Evolutionary conservation across 805 yeast species (phyloP).

Genomic region (Candida berthetii): DNA sequence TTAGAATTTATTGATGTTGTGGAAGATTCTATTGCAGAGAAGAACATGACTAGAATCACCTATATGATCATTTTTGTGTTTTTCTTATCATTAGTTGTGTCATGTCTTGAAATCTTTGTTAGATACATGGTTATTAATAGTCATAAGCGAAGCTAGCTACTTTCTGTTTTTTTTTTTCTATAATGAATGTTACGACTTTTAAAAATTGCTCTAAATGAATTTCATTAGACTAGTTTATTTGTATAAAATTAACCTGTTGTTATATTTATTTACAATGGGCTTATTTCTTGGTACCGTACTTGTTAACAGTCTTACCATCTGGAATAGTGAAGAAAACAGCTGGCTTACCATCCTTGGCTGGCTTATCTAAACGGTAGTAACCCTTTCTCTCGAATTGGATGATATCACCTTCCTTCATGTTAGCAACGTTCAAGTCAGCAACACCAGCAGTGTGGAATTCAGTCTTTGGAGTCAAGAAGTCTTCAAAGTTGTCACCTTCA

Average conservation of each 20-base stretch:
- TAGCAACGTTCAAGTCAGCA: conserved; percentile 75
- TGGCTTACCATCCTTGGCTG: conserved; percentile 49
- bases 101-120: conserved; percentile 61
- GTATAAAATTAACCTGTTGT: too few relatives aligned
- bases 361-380: conserved; percentile 75
- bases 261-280: too few relatives aligned
- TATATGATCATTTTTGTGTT: conserved; percentile 84
- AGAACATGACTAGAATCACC: conserved; percentile 86
- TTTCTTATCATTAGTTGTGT: conserved; percentile 69
- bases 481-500: conserved; percentile 90
- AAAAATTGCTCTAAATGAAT: too few relatives aligned
- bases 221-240: too few relatives aligned
- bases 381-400: conserved; percentile 98
- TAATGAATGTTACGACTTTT: too few relatives aligned
- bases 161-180: too few relatives aligned
- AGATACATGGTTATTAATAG: conserved; percentile 42
- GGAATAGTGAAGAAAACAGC: conserved; percentile 89
- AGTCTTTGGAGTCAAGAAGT: conserved; percentile 82
- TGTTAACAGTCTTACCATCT: conserved; percentile 83
- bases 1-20: conserved; percentile 89
- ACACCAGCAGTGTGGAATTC: conserved; percentile 74
- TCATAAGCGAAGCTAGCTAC: background rate
- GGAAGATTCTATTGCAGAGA: conserved; percentile 91
- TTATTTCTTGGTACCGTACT: conserved; percentile 64
- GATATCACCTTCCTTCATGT: conserved; percentile 78